A percentile compares a stretch with the other conserved stretches of the same genome.
Conservation (phyloP, 1,284 basidiomycete species). For the Pascua guehoae region DNA sequence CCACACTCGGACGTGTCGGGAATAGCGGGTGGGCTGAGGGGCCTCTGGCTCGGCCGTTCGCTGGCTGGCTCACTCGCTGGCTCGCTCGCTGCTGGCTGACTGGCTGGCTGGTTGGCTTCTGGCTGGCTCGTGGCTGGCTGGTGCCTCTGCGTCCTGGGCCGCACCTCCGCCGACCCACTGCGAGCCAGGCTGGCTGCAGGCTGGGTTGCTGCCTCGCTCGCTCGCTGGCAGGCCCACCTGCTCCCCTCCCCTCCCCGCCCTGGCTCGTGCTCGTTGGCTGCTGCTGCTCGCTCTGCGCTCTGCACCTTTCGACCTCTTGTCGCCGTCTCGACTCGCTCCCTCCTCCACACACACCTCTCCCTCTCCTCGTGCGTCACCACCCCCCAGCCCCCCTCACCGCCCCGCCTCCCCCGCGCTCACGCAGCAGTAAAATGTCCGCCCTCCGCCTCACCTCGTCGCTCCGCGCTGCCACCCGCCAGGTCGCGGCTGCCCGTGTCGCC, state of each 20-base stretch:
- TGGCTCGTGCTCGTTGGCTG: neutral
- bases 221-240: too few relatives aligned
- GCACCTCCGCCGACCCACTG: too few relatives aligned
- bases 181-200: too few relatives aligned
- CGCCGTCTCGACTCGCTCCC: neutral
- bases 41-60: neutral
- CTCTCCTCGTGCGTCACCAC: constrained; percentile 2
- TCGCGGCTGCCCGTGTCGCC: constrained; percentile 49
- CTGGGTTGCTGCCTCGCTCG: too few relatives aligned
- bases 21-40: neutral
- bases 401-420: constrained; percentile 2
- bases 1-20: constrained; percentile 2
- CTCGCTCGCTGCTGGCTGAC: neutral
- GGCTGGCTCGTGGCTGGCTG: neutral
- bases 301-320: neutral
- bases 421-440: constrained; percentile 36
- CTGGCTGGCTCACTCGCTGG: constrained; percentile 1
- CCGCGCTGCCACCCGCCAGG: constrained; percentile 40
- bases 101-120: neutral
- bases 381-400: neutral
- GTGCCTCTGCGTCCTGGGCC: neutral
- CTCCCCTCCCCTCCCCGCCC: too few relatives aligned
- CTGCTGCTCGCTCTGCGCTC: neutral
- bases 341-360: constrained; percentile 3
- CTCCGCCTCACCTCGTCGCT: constrained; percentile 43